Evolutionary conservation across 139 green algal genomes (phyloP).

Genomic region (Chlamydomonas eustigma): DNA sequence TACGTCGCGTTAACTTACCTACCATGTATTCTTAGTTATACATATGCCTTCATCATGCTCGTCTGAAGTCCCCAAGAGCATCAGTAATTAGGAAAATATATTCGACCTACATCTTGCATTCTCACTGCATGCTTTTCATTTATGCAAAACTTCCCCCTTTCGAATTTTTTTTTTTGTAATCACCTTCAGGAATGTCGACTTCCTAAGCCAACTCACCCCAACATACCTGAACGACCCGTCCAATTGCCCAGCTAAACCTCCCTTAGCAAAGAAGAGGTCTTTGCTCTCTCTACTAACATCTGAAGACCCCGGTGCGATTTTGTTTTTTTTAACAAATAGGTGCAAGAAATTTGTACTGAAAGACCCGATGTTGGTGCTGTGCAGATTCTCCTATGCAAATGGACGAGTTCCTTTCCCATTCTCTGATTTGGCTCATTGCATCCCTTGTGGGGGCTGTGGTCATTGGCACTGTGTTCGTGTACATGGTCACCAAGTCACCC

Average conservation of each 20-base stretch:
- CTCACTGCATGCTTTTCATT: no score
- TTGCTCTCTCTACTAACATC: neutral
- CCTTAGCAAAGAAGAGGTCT: neutral
- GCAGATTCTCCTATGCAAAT: neutral
- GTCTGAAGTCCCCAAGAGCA: neutral
- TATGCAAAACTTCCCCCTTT: no score
- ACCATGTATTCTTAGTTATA: no score
- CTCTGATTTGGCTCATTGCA: neutral
- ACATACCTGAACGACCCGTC: conserved; percentile 13
- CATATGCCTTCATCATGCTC: neutral
- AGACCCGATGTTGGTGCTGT: no score
- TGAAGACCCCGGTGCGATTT: neutral
- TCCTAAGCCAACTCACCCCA: neutral
- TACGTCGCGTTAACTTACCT: neutral
- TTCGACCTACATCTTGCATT: neutral
- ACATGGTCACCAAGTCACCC: neutral
- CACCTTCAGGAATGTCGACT: conserved; percentile 6
- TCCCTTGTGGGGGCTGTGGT: neutral
- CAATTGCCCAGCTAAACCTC: neutral
- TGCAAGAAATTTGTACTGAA: no score
- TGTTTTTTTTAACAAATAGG: conserved; percentile 4
- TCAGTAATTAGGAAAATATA: neutral
- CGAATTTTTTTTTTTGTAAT: no score
- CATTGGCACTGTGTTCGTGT: conserved; percentile 1
- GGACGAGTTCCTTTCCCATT: neutral